Base-by-base conservation (phyloP, 495 filamentous ascomycete genomes). In the Neurospora discreta region DNA sequence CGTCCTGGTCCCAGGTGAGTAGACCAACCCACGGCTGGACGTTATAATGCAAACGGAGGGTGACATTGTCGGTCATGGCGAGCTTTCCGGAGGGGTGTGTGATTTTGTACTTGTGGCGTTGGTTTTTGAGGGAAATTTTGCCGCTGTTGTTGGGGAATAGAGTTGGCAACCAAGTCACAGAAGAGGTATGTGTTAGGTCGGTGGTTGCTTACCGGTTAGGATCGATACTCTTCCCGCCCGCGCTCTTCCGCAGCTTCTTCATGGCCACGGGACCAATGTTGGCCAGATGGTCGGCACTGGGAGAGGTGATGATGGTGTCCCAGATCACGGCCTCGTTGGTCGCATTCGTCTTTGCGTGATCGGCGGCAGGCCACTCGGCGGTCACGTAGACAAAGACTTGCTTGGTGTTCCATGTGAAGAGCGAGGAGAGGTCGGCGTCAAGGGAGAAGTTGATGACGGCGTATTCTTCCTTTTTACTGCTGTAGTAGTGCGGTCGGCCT, bases 391-490 rank as follows among this genome's bases (percentile, higher is more conserved):
- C 89, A 83, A 98, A 99, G 76, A 98, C 82, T 82, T 98, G 93
- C 82, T 99, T 99, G n/a, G 95, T 99, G 85, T 99, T 99, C 96
- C 96, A 99, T 82, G 91, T 97, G 89, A 97, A 98, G 77, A 99
- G 90, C 38, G 91, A 90, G 71, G 89, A 88, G 69, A 99, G 87
- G 82, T 99, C 95, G 43, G 84, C 83, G 74, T 97, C 90, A 26
- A 98, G 88, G 76, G 95, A 92, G 86, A 99, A 98, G 75, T 90
- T 91, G 80, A 99, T 90, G 77, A 95, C 88, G 73, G 94, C 95
- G 80, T 97, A 97, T 82, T 99, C 95, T 81, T 97, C 94, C 77
- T 90, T 92, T 81, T 95, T 97, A 39, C 87, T 85, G 70, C 90
- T 91, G 87, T 97, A 95, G 87, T 98, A 98, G 80, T 98, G 92